These are phyloP conservation scores for Beauveria australis DNA, from an alignment of 2,329 filamentous ascomycete genomes.

Conservation along the genomic window DNA sequence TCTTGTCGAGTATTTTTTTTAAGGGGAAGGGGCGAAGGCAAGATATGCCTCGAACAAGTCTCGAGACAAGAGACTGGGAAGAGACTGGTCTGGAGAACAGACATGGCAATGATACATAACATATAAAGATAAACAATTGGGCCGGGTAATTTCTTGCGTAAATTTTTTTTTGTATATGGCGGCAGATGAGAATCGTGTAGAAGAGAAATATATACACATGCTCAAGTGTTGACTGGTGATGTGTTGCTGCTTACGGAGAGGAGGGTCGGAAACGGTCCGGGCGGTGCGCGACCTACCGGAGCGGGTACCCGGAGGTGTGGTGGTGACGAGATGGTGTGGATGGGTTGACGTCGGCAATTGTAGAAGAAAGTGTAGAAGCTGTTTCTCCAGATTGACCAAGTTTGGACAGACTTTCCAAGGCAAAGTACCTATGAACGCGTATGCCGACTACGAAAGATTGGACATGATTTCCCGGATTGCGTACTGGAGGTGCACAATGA, in stretches of 20 bases:
- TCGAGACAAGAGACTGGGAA: background rate
- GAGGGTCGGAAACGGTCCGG: background rate
- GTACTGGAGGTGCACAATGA: background rate
- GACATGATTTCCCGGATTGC: background rate
- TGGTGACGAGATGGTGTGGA: too few relatives aligned
- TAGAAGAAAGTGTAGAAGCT: background rate
- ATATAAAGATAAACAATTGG: background rate
- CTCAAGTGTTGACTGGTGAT: background rate
- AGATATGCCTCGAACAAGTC: background rate
- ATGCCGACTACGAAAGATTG: background rate
- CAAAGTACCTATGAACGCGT: background rate
- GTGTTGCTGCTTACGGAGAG: background rate
- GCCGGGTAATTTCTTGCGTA: background rate
- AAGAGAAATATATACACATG: background rate
- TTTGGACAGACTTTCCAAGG: background rate
- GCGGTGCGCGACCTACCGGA: background rate
- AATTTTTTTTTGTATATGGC: background rate
- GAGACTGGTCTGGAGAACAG: background rate
- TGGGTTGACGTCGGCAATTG: background rate
- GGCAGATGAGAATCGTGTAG: background rate
- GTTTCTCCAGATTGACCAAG: too few relatives aligned
- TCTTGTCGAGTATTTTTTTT: background rate
- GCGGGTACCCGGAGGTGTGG: slow-evolving; percentile 3
- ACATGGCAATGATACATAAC: background rate
- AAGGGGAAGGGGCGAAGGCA: background rate